These are phyloP conservation scores for Juglanconis juglandina DNA, from an alignment of 2,329 filamentous ascomycete genomes.

Conservation along the genomic window DNA sequence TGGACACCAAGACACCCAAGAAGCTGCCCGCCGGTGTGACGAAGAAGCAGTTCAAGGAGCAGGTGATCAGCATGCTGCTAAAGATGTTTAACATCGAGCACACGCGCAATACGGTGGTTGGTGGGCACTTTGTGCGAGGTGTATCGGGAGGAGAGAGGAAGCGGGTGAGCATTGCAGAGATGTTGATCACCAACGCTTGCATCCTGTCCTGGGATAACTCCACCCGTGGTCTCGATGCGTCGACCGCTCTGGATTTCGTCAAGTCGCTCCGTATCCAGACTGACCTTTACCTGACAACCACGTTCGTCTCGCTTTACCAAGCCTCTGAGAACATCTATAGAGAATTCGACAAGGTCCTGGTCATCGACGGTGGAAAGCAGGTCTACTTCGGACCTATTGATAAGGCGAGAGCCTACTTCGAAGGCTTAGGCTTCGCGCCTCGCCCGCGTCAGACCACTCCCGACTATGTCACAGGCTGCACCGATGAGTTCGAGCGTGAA, in stretches of 20 bases:
- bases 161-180: conserved; percentile 78
- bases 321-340: conserved; percentile 78
- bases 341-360: conserved; percentile 79
- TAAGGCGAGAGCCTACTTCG: conserved; percentile 71
- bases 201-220: conserved; percentile 70
- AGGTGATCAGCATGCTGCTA: conserved; percentile 69
- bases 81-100: conserved; percentile 96
- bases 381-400: conserved; percentile 70
- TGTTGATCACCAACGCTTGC: conserved; percentile 71
- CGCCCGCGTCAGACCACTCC: conserved; percentile 76
- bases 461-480: conserved; percentile 79
- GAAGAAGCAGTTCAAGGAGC: conserved; percentile 71
- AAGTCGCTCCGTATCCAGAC: conserved; percentile 73
- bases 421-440: conserved; percentile 69
- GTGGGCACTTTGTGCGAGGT: conserved; percentile 76
- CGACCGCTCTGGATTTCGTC: conserved; percentile 52
- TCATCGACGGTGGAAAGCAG: conserved; percentile 72
- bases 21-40: conserved; percentile 73
- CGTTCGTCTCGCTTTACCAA: conserved; percentile 83
- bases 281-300: conserved; percentile 78
- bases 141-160: conserved; percentile 77
- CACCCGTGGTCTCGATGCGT: conserved; percentile 55
- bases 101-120: conserved; percentile 79
- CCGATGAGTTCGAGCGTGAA: conserved; percentile 77
- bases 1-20: conserved; percentile 80